Conservation (phyloP, 208 protist species). For the Wallacemonas rigidus region DNA sequence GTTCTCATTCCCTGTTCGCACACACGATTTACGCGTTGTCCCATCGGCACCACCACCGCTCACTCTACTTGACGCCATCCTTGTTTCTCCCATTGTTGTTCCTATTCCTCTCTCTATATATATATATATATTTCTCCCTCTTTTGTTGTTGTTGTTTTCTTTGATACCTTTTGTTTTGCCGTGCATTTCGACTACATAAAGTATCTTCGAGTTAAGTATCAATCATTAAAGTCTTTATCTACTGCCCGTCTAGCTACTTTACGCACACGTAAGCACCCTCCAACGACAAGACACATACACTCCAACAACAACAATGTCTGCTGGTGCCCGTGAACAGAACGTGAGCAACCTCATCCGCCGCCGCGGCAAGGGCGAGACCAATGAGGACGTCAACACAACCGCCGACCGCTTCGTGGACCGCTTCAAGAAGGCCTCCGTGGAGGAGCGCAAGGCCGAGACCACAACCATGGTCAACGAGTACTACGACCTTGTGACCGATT, state of each 20-base stretch:
- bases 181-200: not conserved
- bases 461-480: slow-evolving; percentile 94
- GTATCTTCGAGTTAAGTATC: slow-evolving; percentile 10
- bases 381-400: slow-evolving; percentile 60
- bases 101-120: slow-evolving; percentile 9
- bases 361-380: slow-evolving; percentile 44
- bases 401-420: slow-evolving; percentile 82
- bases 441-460: slow-evolving; percentile 70
- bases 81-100: not conserved
- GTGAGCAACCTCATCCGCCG: slow-evolving; percentile 63
- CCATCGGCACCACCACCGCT: not conserved
- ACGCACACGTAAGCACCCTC: too few species aligned
- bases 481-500: slow-evolving; percentile 97
- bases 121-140: not conserved
- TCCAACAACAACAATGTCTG: slow-evolving; percentile 48
- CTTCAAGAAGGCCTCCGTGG: slow-evolving; percentile 69
- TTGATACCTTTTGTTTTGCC: too few species aligned
- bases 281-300: slow-evolving; percentile 1
- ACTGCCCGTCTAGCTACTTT: not conserved
- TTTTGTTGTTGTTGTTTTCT: too few species aligned
- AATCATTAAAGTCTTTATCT: slow-evolving; percentile 23
- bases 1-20: not conserved
- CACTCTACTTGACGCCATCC: not conserved
- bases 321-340: slow-evolving; percentile 45
- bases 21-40: not conserved